Conservation (phyloP, 768 basidiomycete genomes). For the Boletus huronensis region DNA sequence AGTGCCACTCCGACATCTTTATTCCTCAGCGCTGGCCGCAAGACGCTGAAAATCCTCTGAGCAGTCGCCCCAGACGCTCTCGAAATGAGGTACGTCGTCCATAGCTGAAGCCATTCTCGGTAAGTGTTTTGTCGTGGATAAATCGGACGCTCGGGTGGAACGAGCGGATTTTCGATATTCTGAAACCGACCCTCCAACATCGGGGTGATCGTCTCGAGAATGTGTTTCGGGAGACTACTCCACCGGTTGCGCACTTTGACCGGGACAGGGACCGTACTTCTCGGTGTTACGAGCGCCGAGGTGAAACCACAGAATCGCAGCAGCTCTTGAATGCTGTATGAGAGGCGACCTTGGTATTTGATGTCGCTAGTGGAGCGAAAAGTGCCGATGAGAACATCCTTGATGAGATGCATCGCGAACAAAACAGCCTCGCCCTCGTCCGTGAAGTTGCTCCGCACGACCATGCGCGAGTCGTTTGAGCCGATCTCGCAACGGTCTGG, state of each 20-base stretch:
- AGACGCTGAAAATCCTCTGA: constrained; percentile 69
- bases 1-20: constrained; percentile 95
- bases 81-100: constrained; percentile 79
- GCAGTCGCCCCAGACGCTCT: constrained; percentile 57
- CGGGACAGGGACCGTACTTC: constrained; percentile 47
- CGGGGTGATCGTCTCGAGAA: constrained; percentile 82
- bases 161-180: constrained; percentile 41
- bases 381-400: constrained; percentile 80
- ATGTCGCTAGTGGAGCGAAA: constrained; percentile 95
- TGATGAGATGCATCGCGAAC: constrained; percentile 86
- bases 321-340: constrained; percentile 90
- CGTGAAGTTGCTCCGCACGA: constrained; percentile 76
- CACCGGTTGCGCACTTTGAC: constrained; percentile 72
- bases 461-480: constrained; percentile 55
- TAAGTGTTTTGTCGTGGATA: constrained; percentile 78
- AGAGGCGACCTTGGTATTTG: constrained; percentile 83
- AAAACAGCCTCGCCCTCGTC: constrained; percentile 70
- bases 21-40: constrained; percentile 72
- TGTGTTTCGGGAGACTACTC: constrained; percentile 75
- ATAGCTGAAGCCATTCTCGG: constrained; percentile 92
- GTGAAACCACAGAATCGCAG: constrained; percentile 85
- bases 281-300: constrained; percentile 60
- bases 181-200: constrained; percentile 70
- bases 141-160: constrained; percentile 60
- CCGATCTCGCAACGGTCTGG: constrained; percentile 84